Evolutionary conservation across 768 basidiomycete species (phyloP).

Genomic region (Fistulinella prunicolor): DNA sequence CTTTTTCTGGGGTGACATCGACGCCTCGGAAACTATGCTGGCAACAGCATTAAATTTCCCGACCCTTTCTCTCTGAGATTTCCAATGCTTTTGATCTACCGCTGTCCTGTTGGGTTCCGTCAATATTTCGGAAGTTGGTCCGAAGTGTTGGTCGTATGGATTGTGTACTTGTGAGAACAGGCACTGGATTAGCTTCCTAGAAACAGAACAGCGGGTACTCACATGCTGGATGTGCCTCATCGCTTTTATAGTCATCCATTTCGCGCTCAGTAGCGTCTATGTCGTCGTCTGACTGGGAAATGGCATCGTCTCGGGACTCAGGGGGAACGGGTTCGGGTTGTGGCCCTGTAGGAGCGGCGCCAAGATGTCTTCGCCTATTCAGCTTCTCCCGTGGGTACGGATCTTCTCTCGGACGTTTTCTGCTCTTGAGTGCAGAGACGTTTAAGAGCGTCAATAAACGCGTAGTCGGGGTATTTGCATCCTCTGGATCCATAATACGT

Average conservation of each 20-base stretch:
- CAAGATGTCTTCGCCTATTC: constrained; percentile 52
- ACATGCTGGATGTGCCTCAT: constrained; percentile 29
- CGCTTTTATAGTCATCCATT: constrained; percentile 24
- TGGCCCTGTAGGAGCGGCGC: background rate
- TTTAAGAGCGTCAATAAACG: constrained; percentile 86
- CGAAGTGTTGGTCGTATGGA: constrained; percentile 75
- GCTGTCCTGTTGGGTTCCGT: constrained; percentile 47
- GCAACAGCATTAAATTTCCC: constrained; percentile 56
- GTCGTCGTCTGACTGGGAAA: constrained; percentile 19
- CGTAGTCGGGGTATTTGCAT: constrained; percentile 60
- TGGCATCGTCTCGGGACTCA: constrained; percentile 1
- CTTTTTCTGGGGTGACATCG: constrained; percentile 29
- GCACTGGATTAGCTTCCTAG: constrained; percentile 1
- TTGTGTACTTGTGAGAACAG: constrained; percentile 28
- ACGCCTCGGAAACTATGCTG: constrained; percentile 42
- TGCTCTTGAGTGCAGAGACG: constrained; percentile 74
- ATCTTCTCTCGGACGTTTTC: constrained; percentile 53
- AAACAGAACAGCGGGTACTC: constrained; percentile 2
- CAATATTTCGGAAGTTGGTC: constrained; percentile 50
- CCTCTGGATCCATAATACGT: constrained; percentile 28
- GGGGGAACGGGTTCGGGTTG: constrained; percentile 9
- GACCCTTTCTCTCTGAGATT: constrained; percentile 40
- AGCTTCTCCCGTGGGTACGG: constrained; percentile 50
- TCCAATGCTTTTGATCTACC: constrained; percentile 61
- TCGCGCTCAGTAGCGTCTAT: constrained; percentile 28